Conservation (phyloP, 441 rosid genomes). For the Sinapis alba region DNA sequence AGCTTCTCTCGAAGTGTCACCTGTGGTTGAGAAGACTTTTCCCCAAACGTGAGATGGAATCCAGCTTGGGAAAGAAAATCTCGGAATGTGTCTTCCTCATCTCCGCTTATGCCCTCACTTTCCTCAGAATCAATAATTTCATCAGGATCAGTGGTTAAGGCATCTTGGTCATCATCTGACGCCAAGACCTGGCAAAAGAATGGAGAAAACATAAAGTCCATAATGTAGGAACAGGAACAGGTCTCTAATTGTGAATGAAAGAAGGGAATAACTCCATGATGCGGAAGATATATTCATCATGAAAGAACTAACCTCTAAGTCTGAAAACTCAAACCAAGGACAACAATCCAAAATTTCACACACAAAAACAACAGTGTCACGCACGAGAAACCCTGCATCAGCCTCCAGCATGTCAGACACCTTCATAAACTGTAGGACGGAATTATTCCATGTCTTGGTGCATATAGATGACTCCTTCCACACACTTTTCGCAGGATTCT, state of each 20-base stretch:
- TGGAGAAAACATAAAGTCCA: slow-evolving; percentile 5
- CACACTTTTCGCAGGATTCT: slow-evolving; percentile 88
- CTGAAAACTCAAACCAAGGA: slow-evolving; percentile 99
- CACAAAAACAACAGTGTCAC: slow-evolving; percentile 97
- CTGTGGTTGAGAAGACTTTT: slow-evolving; percentile 91
- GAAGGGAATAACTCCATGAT: slow-evolving; percentile 17
- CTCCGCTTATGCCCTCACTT: slow-evolving; percentile 94
- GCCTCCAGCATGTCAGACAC: slow-evolving; percentile 98
- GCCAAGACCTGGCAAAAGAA: slow-evolving; percentile 74
- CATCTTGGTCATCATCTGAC: slow-evolving; percentile 98
- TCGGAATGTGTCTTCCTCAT: slow-evolving; percentile 93
- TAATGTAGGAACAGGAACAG: background rate
- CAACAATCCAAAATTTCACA: slow-evolving; percentile 99
- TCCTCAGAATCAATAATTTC: slow-evolving; percentile 98
- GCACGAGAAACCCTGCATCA: slow-evolving; percentile 99
- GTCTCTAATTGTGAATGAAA: background rate
- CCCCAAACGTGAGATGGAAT: slow-evolving; percentile 91
- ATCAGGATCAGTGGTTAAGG: slow-evolving; percentile 98
- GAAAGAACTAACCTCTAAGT: slow-evolving; percentile 78
- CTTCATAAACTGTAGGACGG: slow-evolving; percentile 99
- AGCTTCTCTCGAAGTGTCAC: slow-evolving; percentile 97
- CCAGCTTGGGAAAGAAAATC: slow-evolving; percentile 98
- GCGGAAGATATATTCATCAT: slow-evolving; percentile 22
- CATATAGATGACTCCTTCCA: slow-evolving; percentile 99
- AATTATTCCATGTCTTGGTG: slow-evolving; percentile 99